Base-by-base conservation (phyloP, 768 basidiomycete species). In the button mushroom (Agaricus bisporus) region DNA sequence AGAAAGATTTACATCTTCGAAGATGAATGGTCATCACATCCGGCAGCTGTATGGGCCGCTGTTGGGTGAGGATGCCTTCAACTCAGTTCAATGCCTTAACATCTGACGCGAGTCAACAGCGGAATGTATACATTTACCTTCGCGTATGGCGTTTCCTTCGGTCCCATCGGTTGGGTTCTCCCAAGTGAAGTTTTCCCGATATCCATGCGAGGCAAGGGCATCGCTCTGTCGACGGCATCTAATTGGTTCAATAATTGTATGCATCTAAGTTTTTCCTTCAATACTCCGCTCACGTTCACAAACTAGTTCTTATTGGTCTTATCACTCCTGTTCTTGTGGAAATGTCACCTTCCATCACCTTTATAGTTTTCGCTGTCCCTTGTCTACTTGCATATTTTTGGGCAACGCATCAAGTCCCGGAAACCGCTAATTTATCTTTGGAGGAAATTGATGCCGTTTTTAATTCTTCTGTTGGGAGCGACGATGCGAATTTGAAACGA, bases 191-290 rank as follows among this genome's bases (percentile, higher is more conserved):
- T 94, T 2, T 91, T 92, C 62, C 82, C 91, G 1, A 70, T 88
- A 0, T 85, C 87, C 2, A 76, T 88, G 69, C 75, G 91, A 57
- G 85, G 87, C 59, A 85, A 84, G 63, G 92, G 92, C 45, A 91
- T 93, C 4, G 81, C 90, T 20, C 61, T 95, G 18, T 83, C 88
- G 17, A 92, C 91, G 1, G 86, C 88, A 2, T 88, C 86, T n/a
- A 89, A 88, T 59, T 92, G 90, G 90, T 60, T 80, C 22, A 91
- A 91, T 61, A 92, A 92, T 55, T 92, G 85, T 85, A 47, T 32
- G 46, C 1, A 76, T 66, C 41, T n/a, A 17, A 22, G 15, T 20
- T 39, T 45, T 42, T 46, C 38, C 4, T 15, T 43, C 36, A 46
- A 9, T 26, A n/a, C 25, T 26, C 32, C 18, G 20, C 12, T 41